Percentiles rank a stretch among this genome's conserved stretches.
phyloP scores from a whole-genome alignment of 768 basidiomycete species.

The Macrolepiota albuminosa region DNA sequence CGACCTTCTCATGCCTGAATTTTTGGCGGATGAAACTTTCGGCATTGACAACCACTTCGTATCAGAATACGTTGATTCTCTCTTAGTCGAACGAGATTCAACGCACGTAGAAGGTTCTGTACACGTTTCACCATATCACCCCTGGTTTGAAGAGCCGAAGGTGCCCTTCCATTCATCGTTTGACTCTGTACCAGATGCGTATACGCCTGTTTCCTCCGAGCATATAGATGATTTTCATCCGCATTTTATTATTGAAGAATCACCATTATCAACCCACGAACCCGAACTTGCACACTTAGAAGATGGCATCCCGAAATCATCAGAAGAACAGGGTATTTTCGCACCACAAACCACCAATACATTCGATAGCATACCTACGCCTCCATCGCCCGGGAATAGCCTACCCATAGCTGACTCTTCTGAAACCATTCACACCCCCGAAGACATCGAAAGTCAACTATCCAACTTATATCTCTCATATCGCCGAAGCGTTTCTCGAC shows the following conservation, averaged over 20 bases:
- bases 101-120: neutral
- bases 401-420: neutral
- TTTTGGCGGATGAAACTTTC: conserved; percentile 5
- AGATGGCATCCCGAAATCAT: neutral
- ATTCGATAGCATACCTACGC: neutral
- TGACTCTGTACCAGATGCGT: conserved; percentile 4
- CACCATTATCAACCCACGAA: neutral
- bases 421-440: neutral
- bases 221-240: conserved; percentile 3
- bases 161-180: neutral
- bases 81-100: neutral
- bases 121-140: conserved; percentile 2
- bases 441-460: conserved; percentile 33
- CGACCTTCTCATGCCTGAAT: conserved; percentile 1
- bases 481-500: conserved; percentile 39
- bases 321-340: neutral
- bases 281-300: neutral
- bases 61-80: conserved; percentile 2
- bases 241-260: neutral
- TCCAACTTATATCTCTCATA: conserved; percentile 33
- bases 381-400: neutral
- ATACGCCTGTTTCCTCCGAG: conserved; percentile 1
- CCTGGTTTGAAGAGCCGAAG: conserved; percentile 5
- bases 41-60: neutral
- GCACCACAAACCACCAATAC: neutral